phyloP scores from a whole-genome alignment of 805 yeast species.

The Suhomyces canberraensis region DNA sequence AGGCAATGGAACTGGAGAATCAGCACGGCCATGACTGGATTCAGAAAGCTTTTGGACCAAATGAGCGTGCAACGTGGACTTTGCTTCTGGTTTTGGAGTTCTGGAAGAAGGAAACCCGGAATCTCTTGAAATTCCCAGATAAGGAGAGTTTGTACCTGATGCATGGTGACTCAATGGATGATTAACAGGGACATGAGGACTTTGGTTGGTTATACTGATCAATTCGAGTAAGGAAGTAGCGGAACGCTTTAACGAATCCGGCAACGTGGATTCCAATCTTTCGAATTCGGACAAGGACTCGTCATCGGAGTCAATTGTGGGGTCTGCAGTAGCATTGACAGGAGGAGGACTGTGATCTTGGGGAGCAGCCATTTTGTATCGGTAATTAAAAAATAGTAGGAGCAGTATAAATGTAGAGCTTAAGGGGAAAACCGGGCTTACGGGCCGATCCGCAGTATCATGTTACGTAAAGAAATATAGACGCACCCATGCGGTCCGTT shows the following conservation, averaged over 20 bases:
- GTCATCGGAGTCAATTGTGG: conserved; percentile 15
- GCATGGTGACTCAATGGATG: background rate
- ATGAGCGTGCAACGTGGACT: conserved; percentile 12
- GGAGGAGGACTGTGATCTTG: conserved; percentile 6
- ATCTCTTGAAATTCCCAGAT: background rate
- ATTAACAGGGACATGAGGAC: background rate
- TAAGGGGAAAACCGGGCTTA: too few relatives aligned
- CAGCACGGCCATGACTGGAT: conserved; percentile 35
- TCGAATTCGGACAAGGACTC: conserved; percentile 37
- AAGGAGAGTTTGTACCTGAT: conserved; percentile 3
- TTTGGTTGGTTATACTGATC: conserved; percentile 10
- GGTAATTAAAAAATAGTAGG: too few relatives aligned
- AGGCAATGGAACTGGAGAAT: conserved; percentile 51
- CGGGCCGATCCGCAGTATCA: too few relatives aligned
- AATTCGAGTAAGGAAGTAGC: conserved; percentile 39
- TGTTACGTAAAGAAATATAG: too few relatives aligned
- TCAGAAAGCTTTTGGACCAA: conserved; percentile 28
- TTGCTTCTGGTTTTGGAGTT: conserved; percentile 13
- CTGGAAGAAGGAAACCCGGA: conserved; percentile 21
- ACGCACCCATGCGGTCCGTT: too few relatives aligned
- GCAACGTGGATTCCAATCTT: conserved; percentile 40
- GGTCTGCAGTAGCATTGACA: conserved; percentile 1
- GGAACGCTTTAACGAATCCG: conserved; percentile 35
- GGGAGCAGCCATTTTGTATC: background rate
- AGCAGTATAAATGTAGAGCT: too few relatives aligned